Conservation (phyloP, 163 green algal species). For the Prototheca cutis region DNA sequence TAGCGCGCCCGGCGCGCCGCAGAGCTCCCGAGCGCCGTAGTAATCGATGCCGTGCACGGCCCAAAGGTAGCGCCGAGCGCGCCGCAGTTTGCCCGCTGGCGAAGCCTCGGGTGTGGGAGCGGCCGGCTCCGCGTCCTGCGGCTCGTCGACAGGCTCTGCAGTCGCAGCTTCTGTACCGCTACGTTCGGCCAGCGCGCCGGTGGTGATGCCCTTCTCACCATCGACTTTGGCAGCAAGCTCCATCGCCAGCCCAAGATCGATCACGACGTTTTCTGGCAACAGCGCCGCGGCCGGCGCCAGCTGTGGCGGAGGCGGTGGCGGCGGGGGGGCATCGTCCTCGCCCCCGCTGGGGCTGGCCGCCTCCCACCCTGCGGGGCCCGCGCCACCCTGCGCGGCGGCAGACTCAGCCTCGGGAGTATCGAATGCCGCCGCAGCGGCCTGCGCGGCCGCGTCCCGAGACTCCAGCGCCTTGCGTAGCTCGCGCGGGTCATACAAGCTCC, state of each 20-base stretch:
- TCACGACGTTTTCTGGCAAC: conserved; percentile 27
- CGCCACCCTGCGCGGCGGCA: no score
- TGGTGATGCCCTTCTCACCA: conserved; percentile 47
- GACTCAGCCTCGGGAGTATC: no score
- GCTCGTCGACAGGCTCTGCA: not conserved
- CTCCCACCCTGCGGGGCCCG: no score
- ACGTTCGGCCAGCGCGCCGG: not conserved
- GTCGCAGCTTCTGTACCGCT: no score
- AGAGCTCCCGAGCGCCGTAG: conserved; percentile 49
- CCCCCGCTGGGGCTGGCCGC: no score
- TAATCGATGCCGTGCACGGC: conserved; percentile 85
- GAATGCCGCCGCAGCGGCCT: conserved; percentile 31
- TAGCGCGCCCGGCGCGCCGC: conserved; percentile 6
- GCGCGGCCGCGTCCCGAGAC: conserved; percentile 40
- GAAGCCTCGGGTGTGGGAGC: conserved; percentile 12
- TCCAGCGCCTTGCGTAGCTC: conserved; percentile 38
- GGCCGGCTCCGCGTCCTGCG: not conserved
- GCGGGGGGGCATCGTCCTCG: not conserved
- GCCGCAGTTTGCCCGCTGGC: conserved; percentile 62
- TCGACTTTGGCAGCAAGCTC: conserved; percentile 63
- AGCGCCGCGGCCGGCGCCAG: conserved; percentile 29
- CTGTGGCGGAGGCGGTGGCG: not conserved
- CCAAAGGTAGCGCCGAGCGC: conserved; percentile 86
- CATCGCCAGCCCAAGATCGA: conserved; percentile 42
- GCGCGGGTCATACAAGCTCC: conserved; percentile 52